These are phyloP conservation scores for Selaginella tamariscina DNA, from an alignment of 75 land plant species.

Conservation along the genomic window DNA sequence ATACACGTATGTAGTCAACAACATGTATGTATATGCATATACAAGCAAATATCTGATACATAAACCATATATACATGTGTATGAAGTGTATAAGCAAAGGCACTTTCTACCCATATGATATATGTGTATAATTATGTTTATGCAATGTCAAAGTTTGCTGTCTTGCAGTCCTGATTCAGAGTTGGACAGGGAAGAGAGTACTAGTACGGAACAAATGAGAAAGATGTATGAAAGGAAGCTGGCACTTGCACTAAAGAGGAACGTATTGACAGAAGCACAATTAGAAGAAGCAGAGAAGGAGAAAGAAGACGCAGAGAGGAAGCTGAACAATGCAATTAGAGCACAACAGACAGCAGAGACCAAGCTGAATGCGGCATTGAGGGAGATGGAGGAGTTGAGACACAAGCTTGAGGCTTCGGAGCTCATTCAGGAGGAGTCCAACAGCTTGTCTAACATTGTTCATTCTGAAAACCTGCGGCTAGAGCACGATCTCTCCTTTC, in stretches of 20 bases:
- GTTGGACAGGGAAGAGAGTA: not conserved
- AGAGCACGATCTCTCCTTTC: constrained; percentile 92
- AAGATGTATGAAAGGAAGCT: constrained; percentile 51
- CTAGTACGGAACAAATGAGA: constrained; percentile 13
- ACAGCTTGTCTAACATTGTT: constrained; percentile 72
- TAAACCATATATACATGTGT: too few species aligned
- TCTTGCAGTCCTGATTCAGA: not conserved
- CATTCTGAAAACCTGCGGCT: constrained; percentile 82
- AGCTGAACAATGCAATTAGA: constrained; percentile 35
- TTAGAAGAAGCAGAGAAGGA: constrained; percentile 33
- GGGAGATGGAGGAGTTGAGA: constrained; percentile 50
- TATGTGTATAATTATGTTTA: too few species aligned
- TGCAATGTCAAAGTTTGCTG: too few species aligned
- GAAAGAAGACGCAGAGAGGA: constrained; percentile 54
- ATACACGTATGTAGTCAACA: too few species aligned
- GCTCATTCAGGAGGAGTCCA: constrained; percentile 78
- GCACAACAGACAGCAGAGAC: constrained; percentile 44
- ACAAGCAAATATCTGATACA: too few species aligned
- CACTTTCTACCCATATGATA: too few species aligned
- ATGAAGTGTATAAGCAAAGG: too few species aligned
- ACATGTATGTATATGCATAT: too few species aligned
- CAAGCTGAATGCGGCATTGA: constrained; percentile 41
- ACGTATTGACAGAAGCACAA: constrained; percentile 42
- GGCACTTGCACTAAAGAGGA: constrained; percentile 42
- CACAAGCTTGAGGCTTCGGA: constrained; percentile 57